Percentiles rank a stretch among this genome's conserved stretches.
phyloP scores from a whole-genome alignment of 139 green algal genomes.

The Nannochloris sp. region DNA sequence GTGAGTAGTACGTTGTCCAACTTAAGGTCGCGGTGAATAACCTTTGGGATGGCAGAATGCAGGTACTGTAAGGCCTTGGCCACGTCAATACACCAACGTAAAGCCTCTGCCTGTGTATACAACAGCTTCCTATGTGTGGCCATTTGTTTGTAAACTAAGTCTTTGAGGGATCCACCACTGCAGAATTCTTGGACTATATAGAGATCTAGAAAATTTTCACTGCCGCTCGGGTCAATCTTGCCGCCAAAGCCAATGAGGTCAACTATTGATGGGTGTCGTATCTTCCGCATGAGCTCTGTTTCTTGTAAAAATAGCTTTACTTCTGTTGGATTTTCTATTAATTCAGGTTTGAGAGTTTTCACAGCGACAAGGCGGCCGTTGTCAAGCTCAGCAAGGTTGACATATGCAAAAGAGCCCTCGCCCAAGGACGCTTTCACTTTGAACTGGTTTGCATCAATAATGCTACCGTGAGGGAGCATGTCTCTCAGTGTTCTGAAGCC shows the following conservation, averaged over 20 bases:
- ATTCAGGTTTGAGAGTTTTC: slow-evolving; percentile 53
- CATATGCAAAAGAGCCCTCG: slow-evolving; percentile 19
- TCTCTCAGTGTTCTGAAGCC: not conserved
- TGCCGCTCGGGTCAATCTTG: not conserved
- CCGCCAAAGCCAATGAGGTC: slow-evolving; percentile 14
- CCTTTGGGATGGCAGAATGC: slow-evolving; percentile 55
- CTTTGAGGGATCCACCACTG: slow-evolving; percentile 40
- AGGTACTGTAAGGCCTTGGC: slow-evolving; percentile 64
- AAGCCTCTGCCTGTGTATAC: slow-evolving; percentile 33
- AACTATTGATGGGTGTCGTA: slow-evolving; percentile 37
- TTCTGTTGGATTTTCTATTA: slow-evolving; percentile 46
- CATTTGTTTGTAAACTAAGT: slow-evolving; percentile 31
- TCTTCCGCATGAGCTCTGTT: slow-evolving; percentile 54
- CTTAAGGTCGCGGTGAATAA: slow-evolving; percentile 80
- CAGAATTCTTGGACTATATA: slow-evolving; percentile 60
- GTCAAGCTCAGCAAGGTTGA: slow-evolving; percentile 4
- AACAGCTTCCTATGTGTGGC: not conserved
- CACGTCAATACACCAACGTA: slow-evolving; percentile 52
- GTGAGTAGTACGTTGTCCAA: slow-evolving; percentile 50
- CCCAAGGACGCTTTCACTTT: too few relatives aligned
- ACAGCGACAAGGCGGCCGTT: slow-evolving; percentile 40
- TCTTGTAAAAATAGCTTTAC: slow-evolving; percentile 59
- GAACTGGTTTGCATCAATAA: too few relatives aligned
- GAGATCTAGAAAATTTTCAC: slow-evolving; percentile 13
- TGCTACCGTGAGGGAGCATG: not conserved